Percentiles rank a stretch among this genome's conserved stretches.
phyloP scores from a whole-genome alignment of 768 basidiomycete genomes.

The Podaxis rugospora region DNA sequence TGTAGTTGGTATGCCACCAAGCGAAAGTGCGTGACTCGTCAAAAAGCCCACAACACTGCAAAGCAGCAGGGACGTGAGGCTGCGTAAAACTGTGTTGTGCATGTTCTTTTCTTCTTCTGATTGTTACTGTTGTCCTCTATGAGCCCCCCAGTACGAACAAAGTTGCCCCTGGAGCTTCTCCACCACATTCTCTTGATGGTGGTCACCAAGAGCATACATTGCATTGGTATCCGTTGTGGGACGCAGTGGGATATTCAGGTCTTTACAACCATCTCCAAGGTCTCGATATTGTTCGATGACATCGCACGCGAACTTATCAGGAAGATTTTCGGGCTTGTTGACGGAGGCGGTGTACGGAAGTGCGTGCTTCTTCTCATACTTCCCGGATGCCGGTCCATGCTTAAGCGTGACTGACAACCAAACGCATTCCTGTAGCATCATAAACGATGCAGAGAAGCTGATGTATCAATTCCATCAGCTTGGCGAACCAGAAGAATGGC shows the following conservation, averaged over 20 bases:
- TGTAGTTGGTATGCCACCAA: neutral
- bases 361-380: neutral
- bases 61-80: neutral
- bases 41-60: neutral
- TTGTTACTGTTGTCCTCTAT: neutral
- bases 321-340: neutral
- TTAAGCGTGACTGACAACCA: neutral
- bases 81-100: neutral
- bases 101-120: neutral
- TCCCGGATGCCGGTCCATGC: neutral
- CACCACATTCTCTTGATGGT: neutral
- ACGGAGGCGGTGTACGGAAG: neutral
- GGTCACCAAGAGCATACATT: neutral
- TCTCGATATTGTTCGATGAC: neutral
- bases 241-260: neutral
- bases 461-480: conserved; percentile 1
- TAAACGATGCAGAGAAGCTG: conserved; percentile 1
- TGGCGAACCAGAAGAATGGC: neutral
- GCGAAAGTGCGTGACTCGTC: neutral
- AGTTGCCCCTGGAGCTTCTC: neutral
- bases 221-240: neutral
- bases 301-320: neutral
- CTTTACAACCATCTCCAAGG: neutral
- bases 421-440: neutral
- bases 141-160: neutral